These are phyloP conservation scores for Pythium oligandrum DNA, from an alignment of 352 stramenopile genomes.

Conservation along the genomic window DNA sequence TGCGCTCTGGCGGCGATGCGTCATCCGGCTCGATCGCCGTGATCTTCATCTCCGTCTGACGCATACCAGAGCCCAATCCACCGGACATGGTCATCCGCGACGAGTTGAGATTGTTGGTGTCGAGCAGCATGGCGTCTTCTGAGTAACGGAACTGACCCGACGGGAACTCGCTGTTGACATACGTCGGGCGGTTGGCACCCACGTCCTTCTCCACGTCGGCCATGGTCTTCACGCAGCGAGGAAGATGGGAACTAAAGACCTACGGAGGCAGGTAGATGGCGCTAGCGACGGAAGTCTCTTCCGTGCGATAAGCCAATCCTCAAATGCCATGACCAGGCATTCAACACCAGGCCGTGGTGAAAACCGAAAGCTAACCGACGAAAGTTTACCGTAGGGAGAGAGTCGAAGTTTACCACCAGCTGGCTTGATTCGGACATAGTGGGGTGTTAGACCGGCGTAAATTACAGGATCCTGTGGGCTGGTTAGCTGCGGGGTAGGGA, in stretches of 20 bases:
- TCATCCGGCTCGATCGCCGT: slow-evolving; percentile 38
- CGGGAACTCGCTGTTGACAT: slow-evolving; percentile 41
- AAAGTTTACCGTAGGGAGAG: too few species aligned
- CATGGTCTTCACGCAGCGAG: too few species aligned
- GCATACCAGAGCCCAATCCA: slow-evolving; percentile 14
- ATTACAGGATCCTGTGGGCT: too few species aligned
- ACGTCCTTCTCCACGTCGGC: neutral
- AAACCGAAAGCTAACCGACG: too few species aligned
- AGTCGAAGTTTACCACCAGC: too few species aligned
- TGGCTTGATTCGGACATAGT: too few species aligned
- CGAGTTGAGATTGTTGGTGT: slow-evolving; percentile 11
- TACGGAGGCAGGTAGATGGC: neutral
- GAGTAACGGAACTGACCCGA: slow-evolving; percentile 14
- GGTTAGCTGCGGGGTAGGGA: too few species aligned
- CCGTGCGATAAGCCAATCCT: too few species aligned
- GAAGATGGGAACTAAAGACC: slow-evolving; percentile 9
- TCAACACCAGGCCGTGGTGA: too few species aligned
- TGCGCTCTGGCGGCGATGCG: slow-evolving; percentile 31
- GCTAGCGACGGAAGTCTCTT: too few species aligned
- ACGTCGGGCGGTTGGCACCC: slow-evolving; percentile 19
- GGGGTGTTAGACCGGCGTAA: too few species aligned
- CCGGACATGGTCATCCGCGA: slow-evolving; percentile 13
- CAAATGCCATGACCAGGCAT: too few species aligned
- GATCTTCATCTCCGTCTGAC: slow-evolving; percentile 64
- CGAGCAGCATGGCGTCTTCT: slow-evolving; percentile 5